A percentile compares a stretch with the other conserved stretches of the same genome.
Evolutionary conservation across 768 basidiomycete genomes (phyloP).

Genomic region (Cystofilobasidium macerans): DNA sequence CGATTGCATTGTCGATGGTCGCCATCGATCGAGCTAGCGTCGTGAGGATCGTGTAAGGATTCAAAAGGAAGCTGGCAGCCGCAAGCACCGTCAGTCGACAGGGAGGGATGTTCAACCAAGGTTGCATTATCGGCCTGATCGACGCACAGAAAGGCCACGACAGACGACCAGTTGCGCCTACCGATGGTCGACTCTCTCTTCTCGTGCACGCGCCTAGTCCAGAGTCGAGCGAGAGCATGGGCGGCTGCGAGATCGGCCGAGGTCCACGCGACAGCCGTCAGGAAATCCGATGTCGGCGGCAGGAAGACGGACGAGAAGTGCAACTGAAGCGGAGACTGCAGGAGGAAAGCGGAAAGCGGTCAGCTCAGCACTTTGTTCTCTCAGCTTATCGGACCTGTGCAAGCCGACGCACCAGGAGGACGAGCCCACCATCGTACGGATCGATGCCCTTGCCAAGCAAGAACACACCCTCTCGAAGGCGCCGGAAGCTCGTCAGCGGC

Average conservation of each 20-base stretch:
- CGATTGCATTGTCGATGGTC: conserved; percentile 63
- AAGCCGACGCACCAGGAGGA: conserved; percentile 59
- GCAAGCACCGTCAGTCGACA: neutral
- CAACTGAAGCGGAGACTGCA: conserved; percentile 69
- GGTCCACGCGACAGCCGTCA: conserved; percentile 56
- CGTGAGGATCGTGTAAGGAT: conserved; percentile 75
- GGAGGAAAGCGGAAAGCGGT: neutral
- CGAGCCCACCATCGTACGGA: conserved; percentile 76
- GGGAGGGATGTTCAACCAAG: neutral
- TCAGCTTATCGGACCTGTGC: neutral
- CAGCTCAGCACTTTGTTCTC: too few relatives aligned
- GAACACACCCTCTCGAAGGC: conserved; percentile 78
- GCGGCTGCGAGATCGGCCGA: conserved; percentile 57
- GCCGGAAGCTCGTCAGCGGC: conserved; percentile 64
- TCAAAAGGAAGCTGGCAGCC: conserved; percentile 65
- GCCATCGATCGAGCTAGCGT: conserved; percentile 73
- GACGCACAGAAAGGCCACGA: conserved; percentile 59
- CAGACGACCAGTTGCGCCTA: conserved; percentile 46
- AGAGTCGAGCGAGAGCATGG: conserved; percentile 56
- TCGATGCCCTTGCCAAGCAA: conserved; percentile 64
- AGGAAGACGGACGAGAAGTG: conserved; percentile 61
- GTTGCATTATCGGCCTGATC: neutral
- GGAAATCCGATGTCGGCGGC: conserved; percentile 45
- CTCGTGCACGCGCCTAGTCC: conserved; percentile 52
- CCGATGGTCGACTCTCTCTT: conserved; percentile 29